A percentile compares a stretch with the other conserved stretches of the same genome.
Conservation (phyloP, 352 stramenopile genomes). For the Blastocystis sp. region DNA sequence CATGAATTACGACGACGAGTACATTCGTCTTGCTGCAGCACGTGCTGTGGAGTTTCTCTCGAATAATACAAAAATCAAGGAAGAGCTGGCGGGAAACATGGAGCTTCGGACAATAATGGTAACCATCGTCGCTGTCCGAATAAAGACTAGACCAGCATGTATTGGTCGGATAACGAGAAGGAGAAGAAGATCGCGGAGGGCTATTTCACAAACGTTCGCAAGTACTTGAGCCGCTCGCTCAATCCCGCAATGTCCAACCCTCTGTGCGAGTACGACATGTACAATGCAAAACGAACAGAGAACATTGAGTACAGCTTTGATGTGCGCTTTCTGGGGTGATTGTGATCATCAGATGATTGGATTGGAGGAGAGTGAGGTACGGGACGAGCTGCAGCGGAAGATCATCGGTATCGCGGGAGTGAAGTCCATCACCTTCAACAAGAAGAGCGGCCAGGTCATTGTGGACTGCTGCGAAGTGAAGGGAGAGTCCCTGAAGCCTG, state of each 20-base stretch:
- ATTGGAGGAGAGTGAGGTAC: conserved; percentile 6
- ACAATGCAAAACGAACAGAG: conserved; percentile 26
- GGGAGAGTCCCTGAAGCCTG: conserved; percentile 1
- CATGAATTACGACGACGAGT: conserved; percentile 12
- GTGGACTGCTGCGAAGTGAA: conserved; percentile 48
- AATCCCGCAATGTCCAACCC: neutral
- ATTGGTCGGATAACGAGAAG: neutral
- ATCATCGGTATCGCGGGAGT: conserved; percentile 55
- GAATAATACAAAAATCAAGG: conserved; percentile 5
- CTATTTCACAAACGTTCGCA: conserved; percentile 10
- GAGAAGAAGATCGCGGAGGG: conserved; percentile 4
- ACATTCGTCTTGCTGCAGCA: conserved; percentile 21
- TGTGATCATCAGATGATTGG: conserved; percentile 52
- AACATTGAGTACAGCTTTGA: conserved; percentile 19
- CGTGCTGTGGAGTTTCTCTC: conserved; percentile 26
- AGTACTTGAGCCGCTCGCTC: conserved; percentile 2
- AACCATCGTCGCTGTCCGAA: neutral
- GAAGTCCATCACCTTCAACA: conserved; percentile 60
- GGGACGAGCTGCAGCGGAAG: conserved; percentile 10
- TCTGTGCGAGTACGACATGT: conserved; percentile 8
- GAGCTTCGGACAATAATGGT: neutral
- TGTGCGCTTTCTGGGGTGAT: neutral
- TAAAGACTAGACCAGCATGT: conserved; percentile 1
- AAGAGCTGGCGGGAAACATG: neutral
- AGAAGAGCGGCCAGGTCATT: conserved; percentile 14